Base-by-base conservation (phyloP, 352 stramenopile species). In the Phytopythium litorale region DNA sequence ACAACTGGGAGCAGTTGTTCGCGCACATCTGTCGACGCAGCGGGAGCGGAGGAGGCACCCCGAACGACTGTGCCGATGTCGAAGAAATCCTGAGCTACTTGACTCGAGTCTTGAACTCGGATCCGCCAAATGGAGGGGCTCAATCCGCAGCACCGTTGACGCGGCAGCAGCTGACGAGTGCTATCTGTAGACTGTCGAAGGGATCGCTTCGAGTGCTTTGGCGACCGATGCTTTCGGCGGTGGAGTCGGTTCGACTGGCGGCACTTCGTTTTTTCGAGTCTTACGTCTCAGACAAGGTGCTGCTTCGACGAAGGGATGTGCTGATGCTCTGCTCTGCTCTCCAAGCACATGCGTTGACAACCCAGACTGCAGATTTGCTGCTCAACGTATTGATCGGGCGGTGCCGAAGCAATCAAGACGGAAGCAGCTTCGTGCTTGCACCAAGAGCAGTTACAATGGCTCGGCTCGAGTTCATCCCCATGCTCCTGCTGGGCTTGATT, bases 1-100 rank as follows among this genome's bases (percentile, higher is more conserved):
- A 84, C 49, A 70, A 89, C 61, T 94, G 84, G 81, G 65, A 72
- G 42, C 79, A 92, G 40, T 59, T 96, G 7, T 56, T 94, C n/a
- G 67, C 76, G 1, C 79, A 87, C 62, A 66, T 94, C n/a, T 79
- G 88, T 60, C 70, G 70, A 37, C 68, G 74, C 52, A 80, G 64
- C 73, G 64, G 50, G 25, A 81, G 66, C 46, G 32, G 60, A 63
- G 21, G 25, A 56, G 58, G 53, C 13, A n/a, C 25, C 30, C 43
- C 58, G n/a, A 62, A 49, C 56, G 63, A 79, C 21, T 66, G 68
- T 38, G 60, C 65, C 16, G 79, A 89, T 42, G 72, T 94, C 11
- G 71, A 77, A 53, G 80, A 90, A 52, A 76, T 92, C 35, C 49
- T 96, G 35, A 33, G n/a, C 5, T 94, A 87, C 48, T 64, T 96